Base-by-base conservation (phyloP, 805 yeast species). In the Candida khao-thaluensis region DNA sequence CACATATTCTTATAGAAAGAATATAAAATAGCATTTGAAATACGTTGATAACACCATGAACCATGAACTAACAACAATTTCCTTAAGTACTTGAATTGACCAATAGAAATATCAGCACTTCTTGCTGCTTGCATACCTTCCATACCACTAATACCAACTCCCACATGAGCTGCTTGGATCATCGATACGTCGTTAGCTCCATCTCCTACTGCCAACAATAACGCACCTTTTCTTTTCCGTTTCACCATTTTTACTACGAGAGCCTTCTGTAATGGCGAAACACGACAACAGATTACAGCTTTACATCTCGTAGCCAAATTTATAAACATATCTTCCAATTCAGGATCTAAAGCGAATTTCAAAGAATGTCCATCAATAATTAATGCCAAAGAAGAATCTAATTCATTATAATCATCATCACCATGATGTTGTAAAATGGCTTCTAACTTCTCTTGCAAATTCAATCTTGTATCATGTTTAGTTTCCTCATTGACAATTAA, bases 81-180 rank as follows among this genome's bases (percentile, higher is more conserved):
- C 53, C 81, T 79, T 65, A 93, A 71, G 59, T 78, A 93, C 58
- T 82, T 82, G 74, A 93, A 93, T 60, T 93, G 98, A 0, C 96
- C 98, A 61, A 95, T 88, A 1, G 98, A 89, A 44, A 93, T 80
- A 70, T 93, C 99, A 0, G 99, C 98, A 60, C 95, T 83, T 60
- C 99, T 77, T 0, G 99, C 97, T 8, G 99, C 99, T 64, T 93
- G 99, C 88, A 90, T 89, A 50, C 99, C 99, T 66, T 93, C 99
- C 91, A 89, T 84, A 49, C 99, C 99, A 63, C 95, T 86, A 47
- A 93, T 95, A 58, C 99, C 99, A 17, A 93, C 96, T 47, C 99
- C 99, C 38, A 93, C 96, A 61, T 93, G 98, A 0, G 99, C 99
- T 11, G 99, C 98, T 63, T 93, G 99, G 49, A 93, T 93, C 99